Conservation (phyloP, 108 stramenopile species). For the Poteriospumella lacustris region DNA sequence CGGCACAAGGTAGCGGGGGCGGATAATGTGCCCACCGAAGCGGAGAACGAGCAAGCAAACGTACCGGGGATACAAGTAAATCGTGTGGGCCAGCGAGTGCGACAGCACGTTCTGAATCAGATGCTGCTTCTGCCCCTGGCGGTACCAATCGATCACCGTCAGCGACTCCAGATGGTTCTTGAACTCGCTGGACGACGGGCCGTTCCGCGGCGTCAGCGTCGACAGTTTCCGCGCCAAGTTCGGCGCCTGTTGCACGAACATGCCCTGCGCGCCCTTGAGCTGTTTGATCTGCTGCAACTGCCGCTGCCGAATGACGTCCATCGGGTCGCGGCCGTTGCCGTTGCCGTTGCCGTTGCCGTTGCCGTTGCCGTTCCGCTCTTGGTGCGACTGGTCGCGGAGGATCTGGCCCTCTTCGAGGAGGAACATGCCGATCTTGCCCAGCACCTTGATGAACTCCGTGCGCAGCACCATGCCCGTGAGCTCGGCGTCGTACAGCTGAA, state of each 20-base stretch:
- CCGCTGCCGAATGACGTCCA: too few relatives aligned
- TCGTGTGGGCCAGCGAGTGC: conserved; percentile 43
- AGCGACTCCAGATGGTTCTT: conserved; percentile 46
- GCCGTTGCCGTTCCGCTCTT: neutral
- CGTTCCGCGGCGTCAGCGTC: neutral
- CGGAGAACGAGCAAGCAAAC: neutral
- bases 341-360: too few relatives aligned
- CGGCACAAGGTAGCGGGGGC: too few relatives aligned
- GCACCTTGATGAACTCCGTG: conserved; percentile 15
- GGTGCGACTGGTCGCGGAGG: neutral
- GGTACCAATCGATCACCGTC: conserved; percentile 53
- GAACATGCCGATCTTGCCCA: neutral
- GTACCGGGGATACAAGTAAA: conserved; percentile 41
- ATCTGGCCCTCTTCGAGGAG: conserved; percentile 14
- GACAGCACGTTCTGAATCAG: conserved; percentile 49
- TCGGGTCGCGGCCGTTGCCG: too few relatives aligned
- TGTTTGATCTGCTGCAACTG: conserved; percentile 19
- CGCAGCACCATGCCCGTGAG: neutral
- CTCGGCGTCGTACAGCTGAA: conserved; percentile 43
- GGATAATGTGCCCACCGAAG: too few relatives aligned
- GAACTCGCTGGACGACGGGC: neutral
- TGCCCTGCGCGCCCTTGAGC: neutral
- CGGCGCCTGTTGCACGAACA: neutral
- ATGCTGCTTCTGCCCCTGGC: conserved; percentile 57
- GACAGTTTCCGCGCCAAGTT: conserved; percentile 18